A percentile compares a stretch with the other conserved stretches of the same genome.
These are phyloP conservation scores for Beta corolliflora DNA, from an alignment of 179 eudicot species.

Conservation along the genomic window DNA sequence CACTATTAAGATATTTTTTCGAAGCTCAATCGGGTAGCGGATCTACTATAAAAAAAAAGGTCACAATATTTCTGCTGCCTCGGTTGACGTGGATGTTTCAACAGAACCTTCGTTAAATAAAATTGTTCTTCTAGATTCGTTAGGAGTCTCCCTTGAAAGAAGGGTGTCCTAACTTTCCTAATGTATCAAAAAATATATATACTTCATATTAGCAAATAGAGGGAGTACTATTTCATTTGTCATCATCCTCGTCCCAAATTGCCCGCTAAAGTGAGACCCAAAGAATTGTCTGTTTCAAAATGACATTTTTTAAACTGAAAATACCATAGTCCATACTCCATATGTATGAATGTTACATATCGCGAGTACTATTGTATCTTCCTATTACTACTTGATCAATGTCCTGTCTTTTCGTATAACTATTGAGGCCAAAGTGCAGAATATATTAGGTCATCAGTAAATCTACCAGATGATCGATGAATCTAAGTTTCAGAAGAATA, in stretches of 20 bases:
- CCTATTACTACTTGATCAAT: neutral
- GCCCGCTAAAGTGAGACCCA: constrained; percentile 9
- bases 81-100: too few species aligned
- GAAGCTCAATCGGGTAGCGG: too few species aligned
- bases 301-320: constrained; percentile 9
- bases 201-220: too few species aligned
- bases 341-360: constrained; percentile 10
- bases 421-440: constrained; percentile 6
- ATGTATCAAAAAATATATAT: too few species aligned
- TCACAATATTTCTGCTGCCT: too few species aligned
- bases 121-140: too few species aligned
- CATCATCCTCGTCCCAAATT: constrained; percentile 6
- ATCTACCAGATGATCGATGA: neutral
- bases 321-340: neutral
- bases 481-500: neutral
- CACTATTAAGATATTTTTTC: too few species aligned
- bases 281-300: constrained; percentile 17
- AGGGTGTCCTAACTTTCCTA: too few species aligned
- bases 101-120: too few species aligned
- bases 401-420: neutral
- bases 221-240: neutral
- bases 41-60: too few species aligned
- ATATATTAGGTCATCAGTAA: constrained; percentile 11
- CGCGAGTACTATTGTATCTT: neutral
- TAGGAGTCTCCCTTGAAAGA: too few species aligned